These are phyloP conservation scores for Vanrija sp. DNA, from an alignment of 1,284 basidiomycete genomes.

Conservation along the genomic window DNA sequence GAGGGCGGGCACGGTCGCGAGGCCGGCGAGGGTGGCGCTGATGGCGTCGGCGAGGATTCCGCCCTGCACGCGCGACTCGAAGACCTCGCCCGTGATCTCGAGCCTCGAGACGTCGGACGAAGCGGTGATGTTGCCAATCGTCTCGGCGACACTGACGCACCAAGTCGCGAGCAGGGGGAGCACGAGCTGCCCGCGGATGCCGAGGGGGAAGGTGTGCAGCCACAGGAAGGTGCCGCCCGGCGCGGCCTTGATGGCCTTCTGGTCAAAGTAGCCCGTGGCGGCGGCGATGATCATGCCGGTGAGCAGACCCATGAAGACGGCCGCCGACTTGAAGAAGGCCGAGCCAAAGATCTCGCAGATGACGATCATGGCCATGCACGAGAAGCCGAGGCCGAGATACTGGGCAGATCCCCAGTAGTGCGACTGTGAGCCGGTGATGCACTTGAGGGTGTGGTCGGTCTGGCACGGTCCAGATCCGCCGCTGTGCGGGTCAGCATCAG, in stretches of 20 bases:
- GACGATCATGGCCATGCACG: slow-evolving; percentile 19
- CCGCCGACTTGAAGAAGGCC: slow-evolving; percentile 34
- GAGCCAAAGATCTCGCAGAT: slow-evolving; percentile 35
- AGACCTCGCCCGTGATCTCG: slow-evolving; percentile 21
- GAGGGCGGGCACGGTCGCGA: slow-evolving; percentile 32
- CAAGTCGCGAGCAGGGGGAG: slow-evolving; percentile 33
- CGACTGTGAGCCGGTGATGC: slow-evolving; percentile 14
- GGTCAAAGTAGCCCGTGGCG: slow-evolving; percentile 31
- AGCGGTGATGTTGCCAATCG: slow-evolving; percentile 32
- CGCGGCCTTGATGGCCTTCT: slow-evolving; percentile 18
- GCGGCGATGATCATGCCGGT: slow-evolving; percentile 32
- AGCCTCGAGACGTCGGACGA: slow-evolving; percentile 26
- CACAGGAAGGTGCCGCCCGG: slow-evolving; percentile 32
- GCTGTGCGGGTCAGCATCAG: neutral
- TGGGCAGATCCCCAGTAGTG: slow-evolving; percentile 27
- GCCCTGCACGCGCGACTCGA: slow-evolving; percentile 31
- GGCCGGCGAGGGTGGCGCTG: slow-evolving; percentile 27
- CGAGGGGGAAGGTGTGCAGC: slow-evolving; percentile 26
- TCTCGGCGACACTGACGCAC: slow-evolving; percentile 33
- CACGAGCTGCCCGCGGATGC: slow-evolving; percentile 28
- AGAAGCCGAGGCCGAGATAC: slow-evolving; percentile 33
- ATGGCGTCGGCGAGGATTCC: slow-evolving; percentile 35
- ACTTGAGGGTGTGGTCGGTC: slow-evolving; percentile 25
- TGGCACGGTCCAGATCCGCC: slow-evolving; percentile 27
- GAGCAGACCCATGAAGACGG: slow-evolving; percentile 34